Evolutionary conservation across 2,329 filamentous ascomycete genomes (phyloP).

Genomic region (Scedosporium dehoogii): DNA sequence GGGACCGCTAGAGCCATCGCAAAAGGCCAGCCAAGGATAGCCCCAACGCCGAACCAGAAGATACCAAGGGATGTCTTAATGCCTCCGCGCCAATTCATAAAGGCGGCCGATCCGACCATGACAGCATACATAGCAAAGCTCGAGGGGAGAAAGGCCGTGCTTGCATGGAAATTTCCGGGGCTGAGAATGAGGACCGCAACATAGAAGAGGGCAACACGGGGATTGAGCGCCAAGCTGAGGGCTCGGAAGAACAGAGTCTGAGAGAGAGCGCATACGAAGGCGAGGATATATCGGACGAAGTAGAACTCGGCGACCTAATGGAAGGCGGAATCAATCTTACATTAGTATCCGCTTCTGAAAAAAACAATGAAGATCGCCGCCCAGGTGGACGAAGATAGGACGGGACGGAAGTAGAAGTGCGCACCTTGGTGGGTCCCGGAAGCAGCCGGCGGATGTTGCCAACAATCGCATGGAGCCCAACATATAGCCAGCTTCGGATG

Average conservation of each 20-base stretch:
- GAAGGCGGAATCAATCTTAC: neutral
- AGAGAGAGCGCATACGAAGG: conserved; percentile 66
- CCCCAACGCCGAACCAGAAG: conserved; percentile 81
- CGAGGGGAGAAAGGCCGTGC: conserved; percentile 77
- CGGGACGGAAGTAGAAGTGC: neutral
- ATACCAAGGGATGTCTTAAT: conserved; percentile 75
- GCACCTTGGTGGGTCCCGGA: conserved; percentile 50
- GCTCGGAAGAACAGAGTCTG: conserved; percentile 75
- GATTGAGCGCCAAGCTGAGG: conserved; percentile 66
- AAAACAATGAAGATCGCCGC: neutral
- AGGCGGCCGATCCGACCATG: conserved; percentile 77
- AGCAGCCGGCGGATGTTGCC: conserved; percentile 57
- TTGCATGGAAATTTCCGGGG: conserved; percentile 89
- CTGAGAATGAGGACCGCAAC: conserved; percentile 66
- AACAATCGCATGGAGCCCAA: conserved; percentile 65
- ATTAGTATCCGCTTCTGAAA: neutral
- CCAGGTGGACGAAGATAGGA: neutral
- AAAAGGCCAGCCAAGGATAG: conserved; percentile 90
- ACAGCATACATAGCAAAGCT: conserved; percentile 95
- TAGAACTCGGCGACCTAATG: conserved; percentile 69
- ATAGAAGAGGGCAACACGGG: conserved; percentile 77
- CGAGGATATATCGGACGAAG: conserved; percentile 67
- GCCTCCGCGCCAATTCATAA: conserved; percentile 80
- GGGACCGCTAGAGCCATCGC: conserved; percentile 72
- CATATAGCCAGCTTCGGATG: conserved; percentile 91